Base-by-base conservation (phyloP, 495 filamentous ascomycete genomes). In the Pseudomonodictys pantanalensis region DNA sequence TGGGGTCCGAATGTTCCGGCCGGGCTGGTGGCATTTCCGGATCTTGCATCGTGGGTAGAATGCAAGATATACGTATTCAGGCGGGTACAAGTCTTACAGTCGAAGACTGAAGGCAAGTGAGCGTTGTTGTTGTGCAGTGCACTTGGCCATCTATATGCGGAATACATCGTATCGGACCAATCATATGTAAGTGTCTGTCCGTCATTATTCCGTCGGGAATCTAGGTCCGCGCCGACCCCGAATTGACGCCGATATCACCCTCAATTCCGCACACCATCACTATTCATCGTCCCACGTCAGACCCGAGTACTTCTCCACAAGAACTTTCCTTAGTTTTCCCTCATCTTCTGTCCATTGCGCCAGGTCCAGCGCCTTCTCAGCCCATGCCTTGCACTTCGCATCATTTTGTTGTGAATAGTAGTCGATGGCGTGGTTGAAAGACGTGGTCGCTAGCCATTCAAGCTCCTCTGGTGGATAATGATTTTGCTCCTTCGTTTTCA, bases 341-440 rank as follows among this genome's bases (percentile, higher is more conserved):
- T 74, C 79, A 66, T 83, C 82, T 2, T 69, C 66, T 46, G 79
- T 75, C 60, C 79, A 77, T 46, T 78, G 75, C 15, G 88, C 83
- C 52, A 95, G 56, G 5, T 74, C 75, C 50, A 91, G 75, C 0
- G 89, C 85, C 69, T 85, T 84, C 32, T 75, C 73, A 5, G 81
- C 85, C 89, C 88, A 92, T 22, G 74, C 70, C 60, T 77, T 78
- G 51, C 82, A 86, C 3, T 76, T 74, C 25, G 75, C 78, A 49
- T 84, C 80, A 46, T 85, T 77, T 0, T 74, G 73, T 2, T 64
- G 68, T 12, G 81, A 74, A 58, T 88, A 91, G 41, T 86, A 82
- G 58, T 93, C 89, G 20, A 91, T 79, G 0, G 86, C 86, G 39
- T 79, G 82, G 60, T 95, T 95, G 76, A 93, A 96, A 0, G 85